phyloP scores from a whole-genome alignment of 2,329 filamentous ascomycete species.

The Scolecobasidium constrictum region DNA sequence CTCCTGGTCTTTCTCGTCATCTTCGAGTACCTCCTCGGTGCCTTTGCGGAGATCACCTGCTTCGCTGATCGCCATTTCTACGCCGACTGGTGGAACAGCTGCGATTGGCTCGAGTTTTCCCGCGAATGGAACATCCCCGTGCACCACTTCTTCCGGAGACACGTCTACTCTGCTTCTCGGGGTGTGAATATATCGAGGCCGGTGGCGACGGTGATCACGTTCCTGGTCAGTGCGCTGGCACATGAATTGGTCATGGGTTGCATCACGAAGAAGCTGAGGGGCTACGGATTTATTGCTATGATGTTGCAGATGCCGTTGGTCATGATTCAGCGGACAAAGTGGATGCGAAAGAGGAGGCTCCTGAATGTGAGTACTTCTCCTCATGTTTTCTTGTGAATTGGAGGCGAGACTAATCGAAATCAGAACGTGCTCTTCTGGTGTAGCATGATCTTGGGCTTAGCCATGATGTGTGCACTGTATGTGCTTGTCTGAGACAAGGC shows the following conservation, averaged over 20 bases:
- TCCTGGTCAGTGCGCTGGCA: constrained; percentile 76
- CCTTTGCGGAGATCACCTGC: constrained; percentile 83
- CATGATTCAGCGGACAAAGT: constrained; percentile 72
- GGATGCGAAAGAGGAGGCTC: constrained; percentile 62
- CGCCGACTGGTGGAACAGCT: constrained; percentile 60
- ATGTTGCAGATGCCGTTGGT: constrained; percentile 96
- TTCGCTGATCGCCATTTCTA: constrained; percentile 80
- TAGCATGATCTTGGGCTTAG: constrained; percentile 79
- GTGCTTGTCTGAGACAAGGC: constrained; percentile 29
- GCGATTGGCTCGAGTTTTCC: constrained; percentile 91
- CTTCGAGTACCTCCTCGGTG: constrained; percentile 91
- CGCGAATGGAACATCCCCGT: constrained; percentile 98
- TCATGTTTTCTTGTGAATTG: neutral
- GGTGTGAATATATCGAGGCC: constrained; percentile 61
- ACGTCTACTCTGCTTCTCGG: constrained; percentile 80
- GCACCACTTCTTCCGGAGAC: constrained; percentile 85
- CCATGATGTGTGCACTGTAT: constrained; percentile 42
- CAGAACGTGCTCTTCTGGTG: constrained; percentile 80
- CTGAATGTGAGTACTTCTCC: constrained; percentile 61
- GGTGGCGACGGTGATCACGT: constrained; percentile 79
- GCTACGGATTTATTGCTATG: constrained; percentile 88
- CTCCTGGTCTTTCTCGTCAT: constrained; percentile 95
- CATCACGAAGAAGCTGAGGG: constrained; percentile 91
- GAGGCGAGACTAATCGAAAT: constrained; percentile 10
- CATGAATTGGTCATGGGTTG: constrained; percentile 97